Evolutionary conservation across 1,284 basidiomycete genomes (phyloP).

Genomic region (Apiotrichum brassicae): DNA sequence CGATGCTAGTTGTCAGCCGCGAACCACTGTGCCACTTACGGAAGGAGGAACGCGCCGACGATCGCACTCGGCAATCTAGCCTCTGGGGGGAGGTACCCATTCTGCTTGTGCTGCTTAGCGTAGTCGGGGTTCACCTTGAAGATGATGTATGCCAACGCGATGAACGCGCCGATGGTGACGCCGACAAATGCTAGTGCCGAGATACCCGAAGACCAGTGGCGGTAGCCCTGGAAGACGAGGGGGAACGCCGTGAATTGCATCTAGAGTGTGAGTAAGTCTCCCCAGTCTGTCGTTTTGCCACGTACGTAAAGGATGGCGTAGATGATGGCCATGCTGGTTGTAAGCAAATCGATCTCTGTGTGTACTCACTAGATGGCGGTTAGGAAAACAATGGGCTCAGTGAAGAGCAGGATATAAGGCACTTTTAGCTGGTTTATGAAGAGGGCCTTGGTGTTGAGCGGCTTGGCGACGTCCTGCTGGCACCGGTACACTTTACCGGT

Average conservation of each 20-base stretch:
- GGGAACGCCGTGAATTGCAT: constrained; percentile 44
- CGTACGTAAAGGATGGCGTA: constrained; percentile 41
- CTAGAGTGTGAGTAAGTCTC: too few species aligned
- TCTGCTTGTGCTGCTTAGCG: constrained; percentile 8
- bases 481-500: constrained; percentile 43
- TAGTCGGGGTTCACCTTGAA: constrained; percentile 29
- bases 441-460: constrained; percentile 29
- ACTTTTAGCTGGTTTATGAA: constrained; percentile 43
- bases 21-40: constrained; percentile 22
- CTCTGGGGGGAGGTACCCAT: constrained; percentile 28
- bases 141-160: constrained; percentile 55
- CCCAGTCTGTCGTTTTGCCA: too few species aligned
- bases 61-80: constrained; percentile 59
- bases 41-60: constrained; percentile 55
- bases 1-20: background rate
- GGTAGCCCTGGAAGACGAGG: constrained; percentile 35
- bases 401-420: constrained; percentile 45
- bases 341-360: background rate
- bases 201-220: constrained; percentile 48
- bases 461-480: constrained; percentile 43
- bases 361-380: constrained; percentile 42
- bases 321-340: constrained; percentile 36
- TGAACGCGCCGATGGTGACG: constrained; percentile 55
- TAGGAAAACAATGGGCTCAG: constrained; percentile 46
- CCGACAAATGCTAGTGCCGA: constrained; percentile 62